Percentiles rank a stretch among this genome's conserved stretches.
These are phyloP conservation scores for Teunomyces cretensis DNA, from an alignment of 805 yeast genomes.

Conservation along the genomic window DNA sequence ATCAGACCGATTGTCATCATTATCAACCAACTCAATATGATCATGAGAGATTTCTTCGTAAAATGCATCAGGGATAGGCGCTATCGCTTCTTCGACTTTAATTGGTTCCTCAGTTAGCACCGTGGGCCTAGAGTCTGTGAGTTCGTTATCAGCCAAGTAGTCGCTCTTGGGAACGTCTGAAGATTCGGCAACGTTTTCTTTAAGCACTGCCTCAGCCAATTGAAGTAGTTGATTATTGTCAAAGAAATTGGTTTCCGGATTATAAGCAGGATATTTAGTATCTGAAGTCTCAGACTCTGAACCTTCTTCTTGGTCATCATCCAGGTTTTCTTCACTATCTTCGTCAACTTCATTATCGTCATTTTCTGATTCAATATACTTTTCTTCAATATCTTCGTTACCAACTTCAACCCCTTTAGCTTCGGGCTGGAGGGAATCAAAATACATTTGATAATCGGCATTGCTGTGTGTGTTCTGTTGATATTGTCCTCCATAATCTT, in stretches of 20 bases:
- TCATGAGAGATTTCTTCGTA: conserved; percentile 14
- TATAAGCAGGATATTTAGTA: background rate
- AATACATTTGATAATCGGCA: too few species aligned
- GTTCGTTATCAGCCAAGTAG: conserved; percentile 16
- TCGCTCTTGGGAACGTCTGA: conserved; percentile 2
- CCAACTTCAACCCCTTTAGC: too few species aligned
- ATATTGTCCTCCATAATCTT: background rate
- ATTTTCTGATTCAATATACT: background rate
- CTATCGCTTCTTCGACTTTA: conserved; percentile 1
- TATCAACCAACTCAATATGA: conserved; percentile 6
- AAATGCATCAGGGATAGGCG: conserved; percentile 14
- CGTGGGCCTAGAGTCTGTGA: conserved; percentile 10
- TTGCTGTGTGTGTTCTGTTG: too few species aligned
- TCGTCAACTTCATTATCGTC: background rate
- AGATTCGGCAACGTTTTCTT: conserved; percentile 2
- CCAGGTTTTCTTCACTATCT: background rate
- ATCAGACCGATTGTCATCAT: conserved; percentile 18
- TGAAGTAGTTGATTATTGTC: background rate
- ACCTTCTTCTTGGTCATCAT: background rate
- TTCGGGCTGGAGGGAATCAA: too few species aligned
- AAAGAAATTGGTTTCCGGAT: background rate
- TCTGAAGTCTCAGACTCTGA: background rate
- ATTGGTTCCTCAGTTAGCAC: background rate
- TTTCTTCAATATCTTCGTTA: background rate
- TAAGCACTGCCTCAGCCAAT: conserved; percentile 1